phyloP scores from a whole-genome alignment of 2,329 filamentous ascomycete species.

The Colletotrichum sp. region DNA sequence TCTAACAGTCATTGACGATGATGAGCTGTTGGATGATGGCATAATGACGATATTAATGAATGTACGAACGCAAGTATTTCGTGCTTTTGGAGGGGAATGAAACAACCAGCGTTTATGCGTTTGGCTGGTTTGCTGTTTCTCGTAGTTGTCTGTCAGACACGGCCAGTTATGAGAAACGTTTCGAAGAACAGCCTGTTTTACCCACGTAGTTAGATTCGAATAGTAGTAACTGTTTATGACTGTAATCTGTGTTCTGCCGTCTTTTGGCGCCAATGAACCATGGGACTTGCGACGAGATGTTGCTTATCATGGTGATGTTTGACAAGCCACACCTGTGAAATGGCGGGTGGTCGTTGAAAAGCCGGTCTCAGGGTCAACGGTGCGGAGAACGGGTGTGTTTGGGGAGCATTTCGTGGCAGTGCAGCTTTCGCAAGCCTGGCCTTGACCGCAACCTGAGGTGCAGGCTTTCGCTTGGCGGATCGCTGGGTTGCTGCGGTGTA shows the following conservation, averaged over 20 bases:
- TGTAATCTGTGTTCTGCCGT: neutral
- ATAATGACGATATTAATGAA: slow-evolving; percentile 22
- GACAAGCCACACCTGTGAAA: neutral
- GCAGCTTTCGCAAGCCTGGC: neutral
- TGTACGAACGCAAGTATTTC: slow-evolving; percentile 16
- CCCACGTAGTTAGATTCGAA: slow-evolving; percentile 9
- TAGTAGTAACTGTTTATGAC: slow-evolving; percentile 16
- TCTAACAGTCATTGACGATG: slow-evolving; percentile 10
- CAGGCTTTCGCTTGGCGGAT: neutral
- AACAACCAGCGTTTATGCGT: neutral
- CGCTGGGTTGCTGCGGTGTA: neutral
- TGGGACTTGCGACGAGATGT: neutral
- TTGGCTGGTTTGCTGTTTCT: neutral
- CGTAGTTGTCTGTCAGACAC: neutral
- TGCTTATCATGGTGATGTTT: neutral
- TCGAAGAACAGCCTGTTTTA: slow-evolving; percentile 7
- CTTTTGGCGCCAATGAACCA: neutral
- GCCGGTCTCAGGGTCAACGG: slow-evolving; percentile 10
- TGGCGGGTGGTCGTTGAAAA: neutral
- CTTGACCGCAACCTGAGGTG: neutral
- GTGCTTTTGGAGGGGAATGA: slow-evolving; percentile 12
- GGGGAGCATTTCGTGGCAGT: slow-evolving; percentile 2
- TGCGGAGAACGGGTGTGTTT: slow-evolving; percentile 8
- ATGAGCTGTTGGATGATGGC: slow-evolving; percentile 15
- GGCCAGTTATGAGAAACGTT: neutral